These are phyloP conservation scores for Zancudomyces culisetae DNA, from an alignment of 371 early-diverging fungal genomes.

Conservation along the genomic window DNA sequence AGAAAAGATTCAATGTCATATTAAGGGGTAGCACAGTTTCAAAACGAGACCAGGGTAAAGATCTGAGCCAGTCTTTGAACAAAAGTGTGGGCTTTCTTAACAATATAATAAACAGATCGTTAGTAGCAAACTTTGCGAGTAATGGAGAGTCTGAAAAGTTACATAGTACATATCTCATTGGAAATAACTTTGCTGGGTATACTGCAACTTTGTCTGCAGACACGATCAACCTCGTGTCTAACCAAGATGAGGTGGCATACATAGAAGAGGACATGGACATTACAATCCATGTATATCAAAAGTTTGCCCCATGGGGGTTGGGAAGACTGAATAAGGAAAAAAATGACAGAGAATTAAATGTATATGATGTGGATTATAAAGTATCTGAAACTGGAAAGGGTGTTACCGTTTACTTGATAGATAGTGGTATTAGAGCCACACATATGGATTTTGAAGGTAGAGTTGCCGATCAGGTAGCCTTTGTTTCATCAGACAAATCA, in stretches of 20 bases:
- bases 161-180: background rate
- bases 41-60: no score
- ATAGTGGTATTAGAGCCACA: background rate
- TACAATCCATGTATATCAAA: background rate
- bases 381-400: background rate
- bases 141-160: background rate
- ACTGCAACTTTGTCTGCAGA: background rate
- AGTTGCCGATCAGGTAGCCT: background rate
- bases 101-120: background rate
- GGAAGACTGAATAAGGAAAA: background rate
- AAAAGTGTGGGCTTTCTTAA: background rate
- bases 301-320: slow-evolving; percentile 1
- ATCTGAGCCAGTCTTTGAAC: no score
- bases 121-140: background rate
- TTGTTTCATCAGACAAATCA: background rate
- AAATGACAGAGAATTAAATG: background rate
- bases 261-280: slow-evolving; percentile 1
- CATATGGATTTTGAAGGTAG: background rate
- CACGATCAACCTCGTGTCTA: background rate
- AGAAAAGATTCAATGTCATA: no score
- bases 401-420: background rate
- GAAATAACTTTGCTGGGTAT: background rate
- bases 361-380: background rate
- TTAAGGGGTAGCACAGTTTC: no score
- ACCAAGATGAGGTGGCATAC: background rate